Base-by-base conservation (phyloP, 164 flowering plant species). In the Vitis cinerea region DNA sequence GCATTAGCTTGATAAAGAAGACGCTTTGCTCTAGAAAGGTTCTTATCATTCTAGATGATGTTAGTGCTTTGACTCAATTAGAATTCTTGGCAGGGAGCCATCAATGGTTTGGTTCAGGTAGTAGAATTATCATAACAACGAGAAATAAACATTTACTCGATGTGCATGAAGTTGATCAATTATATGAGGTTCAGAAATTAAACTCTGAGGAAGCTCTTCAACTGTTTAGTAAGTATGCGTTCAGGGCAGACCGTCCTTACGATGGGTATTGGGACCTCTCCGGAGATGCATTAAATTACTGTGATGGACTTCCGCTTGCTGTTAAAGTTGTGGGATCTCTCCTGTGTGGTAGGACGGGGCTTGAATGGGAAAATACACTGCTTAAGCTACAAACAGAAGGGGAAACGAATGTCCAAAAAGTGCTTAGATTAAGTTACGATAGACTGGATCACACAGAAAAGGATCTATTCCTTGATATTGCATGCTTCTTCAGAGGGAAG, bases 101-200 rank as follows among this genome's bases (percentile, higher is more conserved):
- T 27, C 37, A 60, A 1, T 60, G 37, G 63, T 60, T 60, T 60
- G 63, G 63, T 60, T 16, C 29, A 8, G 63, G 63, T 19, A 60
- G 63, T 27, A 60, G 63, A 27, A 57, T 57, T 9, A 12, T 57
- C 17, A 23, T 57, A 15, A 57, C 60, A 10, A 2, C 60, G 17
- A 60, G 63, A 27, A 60, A 60, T 15, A 60, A 27, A 23, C 12
- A 8, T 27, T 9, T 27, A 19, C 9, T 60, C 7, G 2, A 27
- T 1, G 3, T 10, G 9, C 37, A 10, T 60, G 31, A 8, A 15
- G 63, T 60, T 11, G 31, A 7, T 14, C 0, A 0, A 4, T 19
- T 15, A 7, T 60, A 60, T 60, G 63, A 60, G 3, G 30, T 29
- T 16, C 0, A 7, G 63, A 16, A 8, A 16, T 19, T 60, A 44